Percentiles rank a stretch among this genome's conserved stretches.
These are phyloP conservation scores for Mrakia blollopis DNA, from an alignment of 768 basidiomycete species.

Conservation along the genomic window DNA sequence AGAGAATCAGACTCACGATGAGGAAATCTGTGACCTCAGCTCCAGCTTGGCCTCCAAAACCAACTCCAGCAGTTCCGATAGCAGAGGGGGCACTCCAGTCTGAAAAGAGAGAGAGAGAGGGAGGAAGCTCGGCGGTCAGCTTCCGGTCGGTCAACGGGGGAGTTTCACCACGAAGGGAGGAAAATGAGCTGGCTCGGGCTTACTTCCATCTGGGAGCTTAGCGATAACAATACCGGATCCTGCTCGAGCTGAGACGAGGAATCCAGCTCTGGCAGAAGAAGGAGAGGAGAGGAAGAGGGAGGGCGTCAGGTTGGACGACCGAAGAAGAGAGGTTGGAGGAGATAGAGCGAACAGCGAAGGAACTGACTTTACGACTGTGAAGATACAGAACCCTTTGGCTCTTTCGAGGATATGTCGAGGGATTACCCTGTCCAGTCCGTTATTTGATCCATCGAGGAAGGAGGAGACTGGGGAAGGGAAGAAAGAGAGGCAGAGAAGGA, in stretches of 20 bases:
- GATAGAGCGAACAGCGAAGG: background rate
- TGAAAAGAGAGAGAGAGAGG: constrained; percentile 40
- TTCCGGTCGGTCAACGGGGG: constrained; percentile 2
- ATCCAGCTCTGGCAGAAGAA: constrained; percentile 50
- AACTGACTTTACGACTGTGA: constrained; percentile 57
- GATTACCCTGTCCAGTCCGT: constrained; percentile 67
- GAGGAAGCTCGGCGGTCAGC: background rate
- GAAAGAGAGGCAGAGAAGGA: constrained; percentile 6
- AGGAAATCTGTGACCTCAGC: constrained; percentile 46
- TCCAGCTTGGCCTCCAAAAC: constrained; percentile 63
- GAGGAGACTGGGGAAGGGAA: constrained; percentile 58
- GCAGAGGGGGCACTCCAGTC: constrained; percentile 94
- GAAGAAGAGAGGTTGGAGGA: background rate
- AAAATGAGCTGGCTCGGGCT: constrained; percentile 43
- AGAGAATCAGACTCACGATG: constrained; percentile 23
- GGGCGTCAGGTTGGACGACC: background rate
- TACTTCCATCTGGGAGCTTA: constrained; percentile 70
- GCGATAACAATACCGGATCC: constrained; percentile 88
- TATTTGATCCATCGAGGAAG: constrained; percentile 73
- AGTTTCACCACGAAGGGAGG: background rate
- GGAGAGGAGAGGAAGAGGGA: background rate
- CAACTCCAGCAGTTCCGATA: constrained; percentile 70
- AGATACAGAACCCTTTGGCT: constrained; percentile 71
- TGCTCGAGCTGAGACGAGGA: constrained; percentile 68
- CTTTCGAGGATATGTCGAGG: constrained; percentile 50